Base-by-base conservation (phyloP, 208 protist species). In the Leishmania tropica region DNA sequence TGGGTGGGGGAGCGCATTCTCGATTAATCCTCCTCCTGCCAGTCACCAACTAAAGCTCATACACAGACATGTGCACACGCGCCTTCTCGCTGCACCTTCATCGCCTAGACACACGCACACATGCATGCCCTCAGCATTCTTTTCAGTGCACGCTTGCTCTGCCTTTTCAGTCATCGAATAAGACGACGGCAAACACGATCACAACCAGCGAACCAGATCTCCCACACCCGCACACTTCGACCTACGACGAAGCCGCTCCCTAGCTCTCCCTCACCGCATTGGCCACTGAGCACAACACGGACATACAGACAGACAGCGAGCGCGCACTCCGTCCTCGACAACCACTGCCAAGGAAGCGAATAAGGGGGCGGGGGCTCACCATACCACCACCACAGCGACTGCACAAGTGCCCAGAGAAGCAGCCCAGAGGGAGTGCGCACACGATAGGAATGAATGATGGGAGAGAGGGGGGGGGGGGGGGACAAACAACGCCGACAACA, bases 381-480 rank as follows among this genome's bases (percentile, higher is more conserved):
- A 68, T 68, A 42, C 31, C 19, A 40, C 31, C 4, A 68, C 62
- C 10, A 68, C 31, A 19, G 3, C 62, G 31, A 24, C 31, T 10
- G 31, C 28, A 83, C 76, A 24, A 70, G 11, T 77, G 78, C 19
- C 35, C 83, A 64, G 65, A 75, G 58, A 83, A 53, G 45, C 70
- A 70, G 15, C 10, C 8, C 45, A 42, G 21, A 40, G 21, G n/a
- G n/a, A 51, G 37, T 51, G 45, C 7, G 35, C 13, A 40, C 37
- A 24, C 68, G 37, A 24, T 15, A 6, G 51, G 48, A 17, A 11
- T 7, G 48, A 17, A 21, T 54, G 15, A 54, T 54, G 51, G 0
- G 13, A 17, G 10, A 1, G 51, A 4, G 0, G 51, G 19, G 48
- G 11, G 15, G 51, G 11, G 51, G 17, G 2, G 15, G 51, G 17